Base-by-base conservation (phyloP, 1,284 basidiomycete genomes). In the Takashimella tepidaria region DNA sequence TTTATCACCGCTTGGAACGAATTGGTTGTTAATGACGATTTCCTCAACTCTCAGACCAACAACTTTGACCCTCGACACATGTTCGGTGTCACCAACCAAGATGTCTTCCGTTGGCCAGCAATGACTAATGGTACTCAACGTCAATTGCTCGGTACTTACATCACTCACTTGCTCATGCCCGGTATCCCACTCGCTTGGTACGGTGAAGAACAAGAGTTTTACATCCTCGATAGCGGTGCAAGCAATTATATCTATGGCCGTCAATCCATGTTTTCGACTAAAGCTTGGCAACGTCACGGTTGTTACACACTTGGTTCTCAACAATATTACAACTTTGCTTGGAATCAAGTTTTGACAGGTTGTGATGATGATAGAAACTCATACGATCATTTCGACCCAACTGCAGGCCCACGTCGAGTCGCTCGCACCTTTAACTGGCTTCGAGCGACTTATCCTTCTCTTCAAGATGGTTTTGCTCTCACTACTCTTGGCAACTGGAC, bases 301-400 rank as follows among this genome's bases (percentile, higher is more conserved):
- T 93, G 91, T 73, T 93, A 93, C 75, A 80, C 79, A 51, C 82
- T 92, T 40, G 91, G 91, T 25, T 92, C 91, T 4, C 80, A 83
- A 57, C 90, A 93, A 68, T 93, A 91, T 77, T 93, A 84, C 79
- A 88, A 92, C 73, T 87, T 92, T 81, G 86, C 87, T 2, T 78
- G 92, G 58, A 85, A 88, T 56, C 84, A 83, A 63, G 77, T 86
- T 5, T 71, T 89, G 31, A 77, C 88, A 22, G 90, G 89, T 49
- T 95, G 91, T 69, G 66, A 85, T 53, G 89, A 93, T 68, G 84
- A 87, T 62, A 89, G 87, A 87, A 92, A 92, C 70, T 83, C 86
- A 3, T 82, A 92, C 22, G 91, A 95, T 68, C 91, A 93, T 72
- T 92, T 93, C 70, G 91, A 95, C 73, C 89, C 90, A n/a, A 92